A percentile compares a stretch with the other conserved stretches of the same genome.
phyloP scores from a whole-genome alignment of 108 stramenopile species.

The Parmales sp. region DNA sequence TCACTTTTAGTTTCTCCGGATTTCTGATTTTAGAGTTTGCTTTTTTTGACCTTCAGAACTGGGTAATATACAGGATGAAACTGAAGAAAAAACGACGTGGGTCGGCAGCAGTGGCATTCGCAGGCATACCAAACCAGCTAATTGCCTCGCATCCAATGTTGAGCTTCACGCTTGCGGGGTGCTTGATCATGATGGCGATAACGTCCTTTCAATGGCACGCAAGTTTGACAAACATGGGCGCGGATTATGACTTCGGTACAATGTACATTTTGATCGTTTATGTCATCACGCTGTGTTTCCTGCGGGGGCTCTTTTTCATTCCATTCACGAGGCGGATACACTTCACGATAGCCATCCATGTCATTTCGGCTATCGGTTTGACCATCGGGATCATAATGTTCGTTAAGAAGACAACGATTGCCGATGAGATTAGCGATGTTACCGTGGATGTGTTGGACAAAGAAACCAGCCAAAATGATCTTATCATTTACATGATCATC shows the following conservation, averaged over 20 bases:
- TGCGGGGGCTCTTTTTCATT: not conserved
- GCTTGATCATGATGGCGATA: not conserved
- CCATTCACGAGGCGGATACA: not conserved
- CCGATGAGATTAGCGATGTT: too few species aligned
- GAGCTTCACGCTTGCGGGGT: not conserved
- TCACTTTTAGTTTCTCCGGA: not conserved
- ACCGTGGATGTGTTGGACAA: too few species aligned
- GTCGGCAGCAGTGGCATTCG: too few species aligned
- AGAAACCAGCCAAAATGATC: not conserved
- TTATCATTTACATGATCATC: not conserved
- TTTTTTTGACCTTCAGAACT: not conserved
- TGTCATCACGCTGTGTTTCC: not conserved
- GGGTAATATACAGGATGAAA: too few species aligned
- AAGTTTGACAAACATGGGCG: not conserved
- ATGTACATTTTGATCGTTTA: constrained; percentile 7
- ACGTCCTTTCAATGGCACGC: not conserved
- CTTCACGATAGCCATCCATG: not conserved
- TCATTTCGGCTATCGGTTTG: too few species aligned
- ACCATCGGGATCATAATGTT: too few species aligned
- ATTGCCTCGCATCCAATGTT: not conserved
- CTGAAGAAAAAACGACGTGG: too few species aligned
- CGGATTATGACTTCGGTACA: not conserved
- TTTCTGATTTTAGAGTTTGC: not conserved
- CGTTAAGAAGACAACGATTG: too few species aligned
- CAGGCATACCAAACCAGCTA: too few species aligned